Evolutionary conservation across 2,329 filamentous ascomycete species (phyloP), one percentile per base, ranked within the genome.

Genomic region (Thermothelomyces thermophilus): DNA sequence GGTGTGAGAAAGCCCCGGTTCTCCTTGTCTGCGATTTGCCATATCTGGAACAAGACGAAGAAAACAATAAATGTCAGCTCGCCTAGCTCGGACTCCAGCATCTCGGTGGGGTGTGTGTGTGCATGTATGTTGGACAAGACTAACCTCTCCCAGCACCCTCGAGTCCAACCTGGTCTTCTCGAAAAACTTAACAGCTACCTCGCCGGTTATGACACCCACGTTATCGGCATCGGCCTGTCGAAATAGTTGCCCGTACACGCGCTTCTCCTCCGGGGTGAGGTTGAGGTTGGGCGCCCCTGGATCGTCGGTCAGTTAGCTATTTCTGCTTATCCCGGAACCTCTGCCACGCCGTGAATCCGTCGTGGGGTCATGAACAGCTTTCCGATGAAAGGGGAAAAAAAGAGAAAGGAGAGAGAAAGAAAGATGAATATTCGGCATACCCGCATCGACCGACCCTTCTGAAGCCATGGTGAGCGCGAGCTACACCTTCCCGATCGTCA

Each of bases 1-100:
- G 90, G 90, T 30, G 90, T 96, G 59, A 98, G 75, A 59, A 97
- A 86, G 46, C 93, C 93, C 57, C 90, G 83, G 73, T 98, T 98
- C 73, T 97, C 91, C 58, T 82, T 90, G 72, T 98, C 93, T 60
- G 93, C 91, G 67, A 98, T 93, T 72, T 97, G 91, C 93, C 93
- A 98, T 77, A 98, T 97, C 87, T 95, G 68, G 47, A 20, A 46
- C n/a, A 5, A n/a, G n/a, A n/a, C n/a, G n/a, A 5, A 26, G 9
- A 26, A 26, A 16, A 16, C 10, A 19, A 30, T 17, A 17, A 8
- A 5, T 41, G 59, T 71, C 53, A 68, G 66, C 54, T 22, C 13
- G 2, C 26, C 5, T 14, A 26, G 26, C 8, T 19, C 24, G 11
- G 10, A 14, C 7, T 13, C 35, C 41, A 14, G 13, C 16, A 9